Evolutionary conservation across 306 rosid species (phyloP).

Genomic region (Styphnolobium japonicum): DNA sequence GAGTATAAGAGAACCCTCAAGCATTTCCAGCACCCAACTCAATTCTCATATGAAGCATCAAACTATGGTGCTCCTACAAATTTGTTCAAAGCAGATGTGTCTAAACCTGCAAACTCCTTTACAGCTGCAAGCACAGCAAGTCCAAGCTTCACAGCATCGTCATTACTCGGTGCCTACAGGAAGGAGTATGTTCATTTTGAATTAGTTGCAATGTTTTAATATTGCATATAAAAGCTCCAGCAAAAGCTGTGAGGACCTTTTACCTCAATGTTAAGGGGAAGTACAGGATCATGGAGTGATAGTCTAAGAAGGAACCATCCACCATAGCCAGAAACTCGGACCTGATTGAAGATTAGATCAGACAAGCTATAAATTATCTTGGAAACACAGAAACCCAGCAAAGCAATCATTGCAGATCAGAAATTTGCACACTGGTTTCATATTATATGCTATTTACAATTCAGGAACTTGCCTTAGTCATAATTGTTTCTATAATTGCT

Average conservation of each 20-base stretch:
- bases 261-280: constrained; percentile 98
- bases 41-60: not conserved
- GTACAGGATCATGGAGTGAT: constrained; percentile 96
- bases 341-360: constrained; percentile 47
- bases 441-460: not conserved
- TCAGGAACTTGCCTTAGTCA: not conserved
- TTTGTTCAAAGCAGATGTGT: constrained; percentile 74
- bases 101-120: constrained; percentile 69
- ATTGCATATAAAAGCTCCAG: not conserved
- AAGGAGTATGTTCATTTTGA: not conserved
- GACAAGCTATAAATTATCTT: constrained; percentile 18
- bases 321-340: constrained; percentile 83
- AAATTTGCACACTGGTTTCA: not conserved
- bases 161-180: constrained; percentile 66
- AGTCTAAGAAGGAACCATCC: constrained; percentile 97
- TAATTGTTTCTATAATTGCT: not conserved
- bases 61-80: constrained; percentile 51
- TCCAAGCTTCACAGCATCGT: constrained; percentile 72
- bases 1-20: not conserved
- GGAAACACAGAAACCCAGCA: not conserved
- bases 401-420: constrained; percentile 1
- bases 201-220: constrained; percentile 19
- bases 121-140: constrained; percentile 59
- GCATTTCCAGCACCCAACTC: constrained; percentile 20
- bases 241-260: not conserved